A percentile compares a stretch with the other conserved stretches of the same genome.
Conservation (phyloP, 257 asterid species). For the Anisodus tanguticus region DNA sequence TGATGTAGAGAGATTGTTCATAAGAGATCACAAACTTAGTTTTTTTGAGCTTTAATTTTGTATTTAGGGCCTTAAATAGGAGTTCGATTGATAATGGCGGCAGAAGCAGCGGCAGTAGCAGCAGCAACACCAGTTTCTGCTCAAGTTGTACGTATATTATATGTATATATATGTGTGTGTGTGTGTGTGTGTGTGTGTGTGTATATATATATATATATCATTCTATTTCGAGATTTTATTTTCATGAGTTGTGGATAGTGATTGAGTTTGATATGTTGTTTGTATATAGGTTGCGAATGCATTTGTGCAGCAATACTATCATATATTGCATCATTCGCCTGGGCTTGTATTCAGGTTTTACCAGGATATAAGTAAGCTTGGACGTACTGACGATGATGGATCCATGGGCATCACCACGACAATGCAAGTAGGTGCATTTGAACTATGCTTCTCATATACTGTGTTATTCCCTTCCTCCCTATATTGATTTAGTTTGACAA, state of each 20-base stretch:
- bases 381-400: constrained; percentile 87
- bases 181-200: too few species aligned
- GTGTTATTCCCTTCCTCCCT: neutral
- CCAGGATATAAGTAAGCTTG: constrained; percentile 82
- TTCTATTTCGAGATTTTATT: too few species aligned
- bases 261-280: constrained; percentile 1
- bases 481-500: neutral
- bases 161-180: too few species aligned
- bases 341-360: constrained; percentile 74
- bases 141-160: constrained; percentile 59
- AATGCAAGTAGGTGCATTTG: constrained; percentile 61
- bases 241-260: neutral
- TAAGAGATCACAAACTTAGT: constrained; percentile 4
- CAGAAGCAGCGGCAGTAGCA: constrained; percentile 41
- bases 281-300: constrained; percentile 78
- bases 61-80: constrained; percentile 41
- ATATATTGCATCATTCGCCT: constrained; percentile 80
- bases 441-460: neutral
- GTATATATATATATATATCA: too few species aligned
- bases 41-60: constrained; percentile 4
- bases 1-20: neutral
- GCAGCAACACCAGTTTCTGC: constrained; percentile 58
- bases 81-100: constrained; percentile 56
- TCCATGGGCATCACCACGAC: constrained; percentile 76
- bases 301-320: constrained; percentile 87